Percentiles rank a stretch among this genome's conserved stretches.
These are phyloP conservation scores for Pueraria montana DNA, from an alignment of 306 rosid species.

Conservation along the genomic window DNA sequence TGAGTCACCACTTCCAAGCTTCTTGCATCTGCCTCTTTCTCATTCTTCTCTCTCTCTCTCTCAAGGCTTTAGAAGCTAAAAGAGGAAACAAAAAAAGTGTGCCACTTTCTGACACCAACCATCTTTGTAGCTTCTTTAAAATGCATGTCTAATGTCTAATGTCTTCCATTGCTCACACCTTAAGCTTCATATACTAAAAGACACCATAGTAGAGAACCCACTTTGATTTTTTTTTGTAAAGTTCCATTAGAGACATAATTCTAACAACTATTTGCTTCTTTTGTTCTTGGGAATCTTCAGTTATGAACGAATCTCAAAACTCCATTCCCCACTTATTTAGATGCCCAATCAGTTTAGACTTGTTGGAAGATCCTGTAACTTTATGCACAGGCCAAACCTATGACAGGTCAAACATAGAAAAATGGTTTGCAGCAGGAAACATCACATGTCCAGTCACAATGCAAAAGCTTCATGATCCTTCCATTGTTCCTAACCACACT, in stretches of 20 bases:
- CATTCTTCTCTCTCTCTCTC: slow-evolving; percentile 23
- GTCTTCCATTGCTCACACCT: slow-evolving; percentile 20
- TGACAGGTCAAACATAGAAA: slow-evolving; percentile 81
- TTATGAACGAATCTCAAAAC: slow-evolving; percentile 66
- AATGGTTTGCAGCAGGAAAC: slow-evolving; percentile 82
- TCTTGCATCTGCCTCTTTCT: not conserved
- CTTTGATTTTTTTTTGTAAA: not conserved
- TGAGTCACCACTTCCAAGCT: slow-evolving; percentile 13
- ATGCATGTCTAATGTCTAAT: slow-evolving; percentile 31
- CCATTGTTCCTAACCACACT: slow-evolving; percentile 85
- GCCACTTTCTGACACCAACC: slow-evolving; percentile 43
- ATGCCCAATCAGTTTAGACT: slow-evolving; percentile 88
- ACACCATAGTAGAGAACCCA: slow-evolving; percentile 26
- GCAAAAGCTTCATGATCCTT: slow-evolving; percentile 83
- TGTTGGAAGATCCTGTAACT: slow-evolving; percentile 88
- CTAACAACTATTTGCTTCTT: slow-evolving; percentile 1
- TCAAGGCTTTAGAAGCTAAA: slow-evolving; percentile 39
- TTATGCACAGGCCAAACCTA: slow-evolving; percentile 91
- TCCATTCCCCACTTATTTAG: slow-evolving; percentile 74
- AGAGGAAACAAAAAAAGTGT: slow-evolving; percentile 11
- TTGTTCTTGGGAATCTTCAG: slow-evolving; percentile 35
- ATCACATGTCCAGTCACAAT: slow-evolving; percentile 95
- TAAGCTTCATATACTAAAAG: not conserved
- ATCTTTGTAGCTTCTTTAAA: slow-evolving; percentile 18
- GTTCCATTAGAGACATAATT: not conserved